Base-by-base conservation (phyloP, 345 rosid genomes). In the Turritis glabra region DNA sequence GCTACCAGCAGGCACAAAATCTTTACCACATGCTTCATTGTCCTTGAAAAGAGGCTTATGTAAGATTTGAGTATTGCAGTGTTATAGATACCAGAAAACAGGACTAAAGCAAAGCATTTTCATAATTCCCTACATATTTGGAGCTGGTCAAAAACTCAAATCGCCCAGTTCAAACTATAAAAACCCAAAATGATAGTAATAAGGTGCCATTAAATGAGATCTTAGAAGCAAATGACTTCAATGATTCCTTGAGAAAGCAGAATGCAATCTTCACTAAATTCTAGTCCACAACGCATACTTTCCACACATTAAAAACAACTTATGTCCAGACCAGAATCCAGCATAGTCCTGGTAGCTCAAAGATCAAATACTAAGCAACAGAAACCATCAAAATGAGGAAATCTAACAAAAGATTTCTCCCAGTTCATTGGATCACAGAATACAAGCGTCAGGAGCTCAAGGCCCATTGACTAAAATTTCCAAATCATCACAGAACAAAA, bases 21-120 rank as follows among this genome's bases (percentile, higher is more conserved):
- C 86, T 82, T 86, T 4, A 84, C 79, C 35, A 83, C 70, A 71
- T 86, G 90, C 85, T 86, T 88, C 88, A 83, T 59, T 72, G 18
- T 50, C 48, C 29, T 53, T 29, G 11, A 71, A 44, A 22, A 1
- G 13, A 44, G 17, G 25, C 2, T 14, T 7, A 62, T 14, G 56
- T 33, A 53, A 4, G 47, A 23, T 30, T 22, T 17, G 37, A 23
- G 41, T 6, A 26, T 14, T 32, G 5, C 44, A 48, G 3, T 22
- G 8, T 19, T 8, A 19, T 3, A 48, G 10, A 21, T 23, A 21
- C 13, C 10, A 5, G 14, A 51, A 35, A 64, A 30, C 5, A 19
- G 8, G 8, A 13, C 7, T 7, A 22, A 7, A 35, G 3, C 25
- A 51, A 35, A 35, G 2, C 50, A 15, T 3, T 35, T 15, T 35